These are phyloP conservation scores for Raddia guianensis DNA, from an alignment of 176 grass and related monocot genomes.

Conservation along the genomic window DNA sequence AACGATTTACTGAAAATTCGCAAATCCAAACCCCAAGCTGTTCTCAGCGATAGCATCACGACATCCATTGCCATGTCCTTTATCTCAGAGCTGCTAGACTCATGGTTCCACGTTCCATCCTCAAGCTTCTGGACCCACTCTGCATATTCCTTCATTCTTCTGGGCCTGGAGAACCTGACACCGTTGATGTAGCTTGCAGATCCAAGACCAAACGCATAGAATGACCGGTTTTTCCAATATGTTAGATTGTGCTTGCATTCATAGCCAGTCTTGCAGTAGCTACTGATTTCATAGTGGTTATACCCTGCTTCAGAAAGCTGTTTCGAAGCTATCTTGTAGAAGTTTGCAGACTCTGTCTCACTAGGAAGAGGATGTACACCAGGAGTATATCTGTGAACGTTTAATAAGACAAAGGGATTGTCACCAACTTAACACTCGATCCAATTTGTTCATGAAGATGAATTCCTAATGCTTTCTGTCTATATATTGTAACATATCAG, in stretches of 20 bases:
- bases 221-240: slow-evolving; percentile 78
- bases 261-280: slow-evolving; percentile 78
- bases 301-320: slow-evolving; percentile 71
- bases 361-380: slow-evolving; percentile 81
- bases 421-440: not conserved
- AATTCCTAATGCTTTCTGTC: not conserved
- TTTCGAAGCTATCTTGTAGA: slow-evolving; percentile 86
- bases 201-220: slow-evolving; percentile 84
- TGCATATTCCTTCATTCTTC: slow-evolving; percentile 75
- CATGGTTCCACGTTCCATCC: slow-evolving; percentile 48
- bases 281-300: slow-evolving; percentile 88
- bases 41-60: slow-evolving; percentile 87
- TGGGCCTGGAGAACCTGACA: slow-evolving; percentile 77
- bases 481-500: not conserved
- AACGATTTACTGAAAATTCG: slow-evolving; percentile 67
- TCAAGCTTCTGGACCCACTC: slow-evolving; percentile 79
- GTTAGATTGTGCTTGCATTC: slow-evolving; percentile 88
- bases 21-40: slow-evolving; percentile 70
- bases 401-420: not conserved
- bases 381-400: slow-evolving; percentile 64
- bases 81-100: slow-evolving; percentile 34
- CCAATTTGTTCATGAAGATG: not conserved
- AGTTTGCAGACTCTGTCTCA: slow-evolving; percentile 64
- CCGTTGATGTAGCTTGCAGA: slow-evolving; percentile 81
- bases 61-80: slow-evolving; percentile 90